Conservation (phyloP, 2,329 filamentous ascomycete species). For the Fusarium chlamydosporum region DNA sequence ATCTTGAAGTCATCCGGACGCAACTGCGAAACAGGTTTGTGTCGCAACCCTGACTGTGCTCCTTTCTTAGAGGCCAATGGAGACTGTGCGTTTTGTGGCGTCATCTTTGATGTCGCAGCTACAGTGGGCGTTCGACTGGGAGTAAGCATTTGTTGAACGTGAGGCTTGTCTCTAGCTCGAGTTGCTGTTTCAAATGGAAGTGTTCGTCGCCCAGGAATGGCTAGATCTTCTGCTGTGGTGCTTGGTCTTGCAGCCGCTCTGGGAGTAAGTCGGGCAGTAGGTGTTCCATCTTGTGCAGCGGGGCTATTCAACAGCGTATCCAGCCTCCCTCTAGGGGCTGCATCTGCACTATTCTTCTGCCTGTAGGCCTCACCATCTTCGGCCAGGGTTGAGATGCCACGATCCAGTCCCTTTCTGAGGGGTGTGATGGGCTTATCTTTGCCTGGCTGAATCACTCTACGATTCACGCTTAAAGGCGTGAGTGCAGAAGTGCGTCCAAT, state of each 20-base stretch:
- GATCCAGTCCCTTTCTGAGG: conserved; percentile 49
- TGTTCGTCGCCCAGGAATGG: conserved; percentile 59
- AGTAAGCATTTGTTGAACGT: conserved; percentile 27
- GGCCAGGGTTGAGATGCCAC: conserved; percentile 61
- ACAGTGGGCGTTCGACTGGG: conserved; percentile 13
- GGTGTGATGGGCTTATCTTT: conserved; percentile 41
- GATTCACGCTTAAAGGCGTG: conserved; percentile 57
- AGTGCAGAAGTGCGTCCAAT: conserved; percentile 51
- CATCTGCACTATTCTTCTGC: conserved; percentile 22
- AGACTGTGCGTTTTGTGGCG: conserved; percentile 32
- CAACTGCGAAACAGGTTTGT: conserved; percentile 70
- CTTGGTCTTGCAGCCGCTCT: conserved; percentile 40
- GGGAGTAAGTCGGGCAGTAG: conserved; percentile 49
- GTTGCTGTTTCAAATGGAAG: conserved; percentile 56
- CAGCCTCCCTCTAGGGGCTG: conserved; percentile 51
- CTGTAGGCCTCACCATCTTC: conserved; percentile 63
- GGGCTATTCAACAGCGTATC: conserved; percentile 54
- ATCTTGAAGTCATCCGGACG: conserved; percentile 82
- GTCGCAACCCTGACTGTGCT: conserved; percentile 63
- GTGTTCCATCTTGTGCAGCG: conserved; percentile 42
- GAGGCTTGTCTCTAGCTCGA: conserved; percentile 27
- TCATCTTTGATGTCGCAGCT: conserved; percentile 26
- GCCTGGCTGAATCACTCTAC: conserved; percentile 44
- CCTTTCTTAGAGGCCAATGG: conserved; percentile 46
- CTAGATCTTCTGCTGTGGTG: conserved; percentile 44